A percentile compares a stretch with the other conserved stretches of the same genome.
phyloP scores from a whole-genome alignment of 345 rosid species.

The Anacardium occidentale region DNA sequence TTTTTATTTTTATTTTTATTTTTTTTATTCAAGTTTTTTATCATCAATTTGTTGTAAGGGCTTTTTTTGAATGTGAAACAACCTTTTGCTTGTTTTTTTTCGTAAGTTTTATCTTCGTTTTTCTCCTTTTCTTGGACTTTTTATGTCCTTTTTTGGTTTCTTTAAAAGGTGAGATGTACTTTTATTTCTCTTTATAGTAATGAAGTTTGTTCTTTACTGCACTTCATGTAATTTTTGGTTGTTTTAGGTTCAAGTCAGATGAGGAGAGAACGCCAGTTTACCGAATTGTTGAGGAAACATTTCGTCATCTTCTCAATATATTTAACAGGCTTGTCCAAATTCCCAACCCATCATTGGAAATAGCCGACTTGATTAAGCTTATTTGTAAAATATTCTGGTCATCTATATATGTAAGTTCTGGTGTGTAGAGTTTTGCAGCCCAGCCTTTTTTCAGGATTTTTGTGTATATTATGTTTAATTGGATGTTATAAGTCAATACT shows the following conservation, averaged over 20 bases:
- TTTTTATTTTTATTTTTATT: too few relatives aligned
- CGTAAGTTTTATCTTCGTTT: not conserved
- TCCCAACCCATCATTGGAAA: slow-evolving; percentile 71
- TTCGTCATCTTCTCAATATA: slow-evolving; percentile 73
- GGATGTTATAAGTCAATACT: not conserved
- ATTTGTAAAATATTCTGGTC: slow-evolving; percentile 99
- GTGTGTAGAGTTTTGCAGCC: not conserved
- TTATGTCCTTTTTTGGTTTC: not conserved
- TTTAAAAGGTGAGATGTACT: not conserved
- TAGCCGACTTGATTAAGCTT: slow-evolving; percentile 92
- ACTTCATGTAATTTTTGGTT: slow-evolving; percentile 5
- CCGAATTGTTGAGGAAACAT: slow-evolving; percentile 83
- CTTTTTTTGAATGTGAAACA: not conserved
- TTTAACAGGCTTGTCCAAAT: slow-evolving; percentile 84
- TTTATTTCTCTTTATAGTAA: too few relatives aligned
- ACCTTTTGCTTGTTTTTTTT: not conserved
- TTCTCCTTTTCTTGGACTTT: too few relatives aligned
- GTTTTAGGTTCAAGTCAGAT: slow-evolving; percentile 88
- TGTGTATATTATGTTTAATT: not conserved
- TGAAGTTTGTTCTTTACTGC: not conserved
- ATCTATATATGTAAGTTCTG: slow-evolving; percentile 80
- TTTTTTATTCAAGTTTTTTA: too few relatives aligned
- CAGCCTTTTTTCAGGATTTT: not conserved
- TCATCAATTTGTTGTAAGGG: not conserved
- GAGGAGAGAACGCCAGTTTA: slow-evolving; percentile 91